phyloP scores from a whole-genome alignment of 768 basidiomycete genomes.

The Termitomyces sp. region DNA sequence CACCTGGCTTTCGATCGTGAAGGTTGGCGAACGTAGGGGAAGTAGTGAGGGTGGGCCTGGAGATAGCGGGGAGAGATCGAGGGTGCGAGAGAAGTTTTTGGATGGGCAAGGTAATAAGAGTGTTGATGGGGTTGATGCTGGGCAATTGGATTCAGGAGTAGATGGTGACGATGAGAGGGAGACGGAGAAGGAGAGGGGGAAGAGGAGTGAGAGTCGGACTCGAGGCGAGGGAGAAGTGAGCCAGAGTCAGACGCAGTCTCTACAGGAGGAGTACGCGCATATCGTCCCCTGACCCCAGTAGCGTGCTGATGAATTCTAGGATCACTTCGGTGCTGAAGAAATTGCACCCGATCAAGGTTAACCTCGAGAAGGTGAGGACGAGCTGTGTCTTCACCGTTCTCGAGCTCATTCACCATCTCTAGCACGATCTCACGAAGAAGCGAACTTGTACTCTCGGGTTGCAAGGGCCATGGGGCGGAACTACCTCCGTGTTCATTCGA shows the following conservation, averaged over 20 bases:
- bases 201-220: constrained; percentile 49
- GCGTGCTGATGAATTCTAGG: constrained; percentile 33
- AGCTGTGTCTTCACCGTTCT: not conserved
- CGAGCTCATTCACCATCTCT: constrained; percentile 7
- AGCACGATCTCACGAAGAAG: constrained; percentile 70
- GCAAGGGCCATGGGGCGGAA: constrained; percentile 90
- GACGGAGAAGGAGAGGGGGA: constrained; percentile 24
- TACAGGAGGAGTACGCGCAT: constrained; percentile 72
- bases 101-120: constrained; percentile 35
- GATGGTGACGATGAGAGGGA: constrained; percentile 11
- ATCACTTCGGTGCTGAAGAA: constrained; percentile 72
- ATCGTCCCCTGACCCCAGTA: not conserved
- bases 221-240: constrained; percentile 28
- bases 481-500: constrained; percentile 80
- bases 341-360: constrained; percentile 67
- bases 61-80: constrained; percentile 46
- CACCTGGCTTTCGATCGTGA: constrained; percentile 73
- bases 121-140: constrained; percentile 11
- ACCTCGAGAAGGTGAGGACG: constrained; percentile 73
- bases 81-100: constrained; percentile 36
- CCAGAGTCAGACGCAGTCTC: constrained; percentile 36
- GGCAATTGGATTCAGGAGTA: constrained; percentile 17
- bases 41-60: constrained; percentile 57
- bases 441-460: constrained; percentile 84
- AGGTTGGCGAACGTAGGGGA: constrained; percentile 54